phyloP scores from a whole-genome alignment of 1,139 yeast species.

The Yamadazyma atmosphaerica region DNA sequence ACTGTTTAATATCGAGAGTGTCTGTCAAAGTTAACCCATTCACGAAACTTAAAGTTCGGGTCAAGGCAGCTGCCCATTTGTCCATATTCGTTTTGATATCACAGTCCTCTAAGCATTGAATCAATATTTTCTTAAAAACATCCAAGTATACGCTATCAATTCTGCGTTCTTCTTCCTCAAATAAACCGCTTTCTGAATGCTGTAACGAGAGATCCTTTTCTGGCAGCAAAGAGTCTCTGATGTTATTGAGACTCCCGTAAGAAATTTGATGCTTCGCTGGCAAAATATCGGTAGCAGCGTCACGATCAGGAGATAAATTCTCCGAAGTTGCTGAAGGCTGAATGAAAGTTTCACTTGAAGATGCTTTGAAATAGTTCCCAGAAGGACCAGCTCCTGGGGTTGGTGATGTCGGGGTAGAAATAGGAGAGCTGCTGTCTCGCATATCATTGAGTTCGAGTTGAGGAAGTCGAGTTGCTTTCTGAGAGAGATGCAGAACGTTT shows the following conservation, averaged over 20 bases:
- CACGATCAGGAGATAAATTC: conserved; percentile 5
- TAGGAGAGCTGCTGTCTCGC: conserved; percentile 16
- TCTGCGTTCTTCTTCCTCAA: conserved; percentile 10
- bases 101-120: conserved; percentile 67
- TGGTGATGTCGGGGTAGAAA: conserved; percentile 20
- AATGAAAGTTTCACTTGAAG: conserved; percentile 4
- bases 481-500: conserved; percentile 30
- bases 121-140: conserved; percentile 40
- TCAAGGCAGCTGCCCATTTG: conserved; percentile 40
- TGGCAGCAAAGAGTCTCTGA: conserved; percentile 9
- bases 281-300: neutral
- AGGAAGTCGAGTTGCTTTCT: conserved; percentile 24
- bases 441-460: conserved; percentile 18
- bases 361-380: conserved; percentile 8
- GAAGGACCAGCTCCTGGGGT: conserved; percentile 12
- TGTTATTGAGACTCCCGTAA: conserved; percentile 10
- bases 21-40: conserved; percentile 51
- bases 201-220: conserved; percentile 2
- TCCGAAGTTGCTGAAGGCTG: conserved; percentile 3
- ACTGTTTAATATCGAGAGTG: conserved; percentile 81
- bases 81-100: conserved; percentile 39
- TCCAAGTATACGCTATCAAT: conserved; percentile 21
- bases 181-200: conserved; percentile 7
- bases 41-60: conserved; percentile 26
- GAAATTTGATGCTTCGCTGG: conserved; percentile 12